Base-by-base conservation (phyloP, 257 asterid genomes). In the Solanum medicagineum region DNA sequence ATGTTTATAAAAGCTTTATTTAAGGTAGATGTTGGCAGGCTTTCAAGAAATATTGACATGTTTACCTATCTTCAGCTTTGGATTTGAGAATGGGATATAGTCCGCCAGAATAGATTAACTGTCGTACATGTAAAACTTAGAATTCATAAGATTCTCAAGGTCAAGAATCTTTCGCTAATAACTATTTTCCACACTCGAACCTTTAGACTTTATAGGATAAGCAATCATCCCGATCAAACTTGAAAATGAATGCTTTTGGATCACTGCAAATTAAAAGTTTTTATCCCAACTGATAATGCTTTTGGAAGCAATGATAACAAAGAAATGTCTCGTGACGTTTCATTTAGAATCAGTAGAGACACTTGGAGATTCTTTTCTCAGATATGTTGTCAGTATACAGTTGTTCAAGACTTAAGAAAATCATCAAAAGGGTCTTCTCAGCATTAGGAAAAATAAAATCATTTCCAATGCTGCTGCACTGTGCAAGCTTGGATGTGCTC, bases 261-360 rank as follows among this genome's bases (percentile, higher is more conserved):
- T 55, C 22, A 20, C 13, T 57, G 6, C 26, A 57, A 20, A 20
- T 24, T 8, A 57, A 20, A 57, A 57, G 13, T 9, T 57, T 57
- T 22, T 20, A 20, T 57, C 13, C 26, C 13, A 20, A 8, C 6
- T 57, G 6, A 12, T 19, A 57, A 57, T 24, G 90, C 0, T 93
- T 83, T 84, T 94, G 93, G 98, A 93, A 84, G 97, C 98, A 69
- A 90, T 94, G 45, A 93, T 97, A 1, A 92, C 98, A 0, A 94
- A 93, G 51, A 88, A 90, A 53, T 94, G 97, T 92, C 96, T 90
- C 84, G 96, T 93, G 88, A 89, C 85, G 3, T 57, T 91, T 75
- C 94, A 94, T 89, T 85, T 94, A 55, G 98, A 96, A 92, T 93
- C 98, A 40, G 85, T 94, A 51, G 98, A 94, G 92, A 92, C 96